phyloP scores from a whole-genome alignment of 2,329 filamentous ascomycete genomes.

The Colletotrichum brevisporum region DNA sequence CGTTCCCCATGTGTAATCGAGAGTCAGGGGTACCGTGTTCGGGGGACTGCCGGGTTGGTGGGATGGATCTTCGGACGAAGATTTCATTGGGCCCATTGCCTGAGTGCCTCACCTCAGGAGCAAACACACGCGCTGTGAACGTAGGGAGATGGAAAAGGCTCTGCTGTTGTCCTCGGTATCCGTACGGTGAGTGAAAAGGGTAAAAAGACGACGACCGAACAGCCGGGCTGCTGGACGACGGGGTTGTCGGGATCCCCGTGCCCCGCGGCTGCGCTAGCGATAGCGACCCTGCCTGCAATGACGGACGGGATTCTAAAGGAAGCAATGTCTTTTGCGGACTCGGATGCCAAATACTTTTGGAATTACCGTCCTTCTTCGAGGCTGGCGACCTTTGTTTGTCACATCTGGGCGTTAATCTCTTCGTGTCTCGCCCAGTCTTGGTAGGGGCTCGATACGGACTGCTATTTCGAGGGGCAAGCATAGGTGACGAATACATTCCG shows the following conservation, averaged over 20 bases:
- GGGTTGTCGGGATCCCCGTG: constrained; percentile 30
- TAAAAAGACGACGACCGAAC: constrained; percentile 24
- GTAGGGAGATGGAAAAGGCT: neutral
- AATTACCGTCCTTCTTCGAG: neutral
- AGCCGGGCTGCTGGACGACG: constrained; percentile 19
- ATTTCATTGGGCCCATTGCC: constrained; percentile 8
- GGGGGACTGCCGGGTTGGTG: constrained; percentile 10
- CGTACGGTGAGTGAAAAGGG: constrained; percentile 6
- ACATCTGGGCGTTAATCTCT: neutral
- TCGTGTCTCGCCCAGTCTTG: constrained; percentile 3
- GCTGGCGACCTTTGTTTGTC: too few relatives aligned
- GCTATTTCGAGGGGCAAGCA: constrained; percentile 10
- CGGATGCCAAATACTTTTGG: neutral
- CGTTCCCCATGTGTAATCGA: neutral
- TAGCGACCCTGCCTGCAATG: neutral
- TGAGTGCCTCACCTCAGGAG: neutral
- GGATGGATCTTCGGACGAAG: constrained; percentile 9
- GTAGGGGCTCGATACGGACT: neutral
- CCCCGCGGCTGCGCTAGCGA: constrained; percentile 23
- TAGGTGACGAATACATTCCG: constrained; percentile 12
- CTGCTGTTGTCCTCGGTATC: too few relatives aligned
- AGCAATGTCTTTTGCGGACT: too few relatives aligned
- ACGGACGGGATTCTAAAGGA: neutral
- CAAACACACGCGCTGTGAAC: too few relatives aligned
- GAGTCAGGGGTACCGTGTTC: constrained; percentile 3